Evolutionary conservation across 139 green algal species (phyloP), one percentile per base, ranked within the genome.

Genomic region (Prasinococcaceae sp.): DNA sequence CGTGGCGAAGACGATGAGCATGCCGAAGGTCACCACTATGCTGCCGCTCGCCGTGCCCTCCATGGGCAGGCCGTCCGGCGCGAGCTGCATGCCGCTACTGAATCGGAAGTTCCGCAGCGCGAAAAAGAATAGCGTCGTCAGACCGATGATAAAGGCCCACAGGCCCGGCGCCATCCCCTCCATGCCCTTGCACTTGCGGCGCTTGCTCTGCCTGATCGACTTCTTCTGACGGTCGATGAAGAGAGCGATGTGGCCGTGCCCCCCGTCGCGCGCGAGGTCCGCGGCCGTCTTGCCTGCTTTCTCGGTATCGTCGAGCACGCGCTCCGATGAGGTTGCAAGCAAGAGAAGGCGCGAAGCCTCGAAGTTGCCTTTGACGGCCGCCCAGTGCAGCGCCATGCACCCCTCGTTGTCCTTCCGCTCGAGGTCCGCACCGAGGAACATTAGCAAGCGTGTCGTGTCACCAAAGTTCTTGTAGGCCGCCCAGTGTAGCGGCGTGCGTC

Each of bases 381-480:
- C 86, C 88, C 88, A 97, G 68, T 97, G 88, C 64, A 97, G 59
- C 6, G 86, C 69, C 4, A 85, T 97, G 73, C 89, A 96, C 22
- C 84, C 57, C 56, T 95, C 86, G 50, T 79, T 79, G 62, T 95
- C 86, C 2, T 65, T 25, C 0, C 38, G 45, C 0, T 36, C 20
- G 14, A 74, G 20, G 48, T 62, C 47, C 0, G 63, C 64, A 30
- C 86, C 87, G 32, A 94, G 68, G 19, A 92, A 84, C n/a, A 96
- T 60, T 33, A 97, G 72, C 63, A 96, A 65, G 9, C 83, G 74
- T n/a, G 86, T 70, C 1, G 75, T 81, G 64, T 97, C 85, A 4
- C 57, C 53, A 63, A 77, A 90, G 51, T 85, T 86, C 74, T 74
- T 73, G 38, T 68, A 68, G 17, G 59, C 51, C 16, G 59, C 55